These are phyloP conservation scores for Saccharomyces jurei DNA, from an alignment of 805 yeast species.

Conservation along the genomic window DNA sequence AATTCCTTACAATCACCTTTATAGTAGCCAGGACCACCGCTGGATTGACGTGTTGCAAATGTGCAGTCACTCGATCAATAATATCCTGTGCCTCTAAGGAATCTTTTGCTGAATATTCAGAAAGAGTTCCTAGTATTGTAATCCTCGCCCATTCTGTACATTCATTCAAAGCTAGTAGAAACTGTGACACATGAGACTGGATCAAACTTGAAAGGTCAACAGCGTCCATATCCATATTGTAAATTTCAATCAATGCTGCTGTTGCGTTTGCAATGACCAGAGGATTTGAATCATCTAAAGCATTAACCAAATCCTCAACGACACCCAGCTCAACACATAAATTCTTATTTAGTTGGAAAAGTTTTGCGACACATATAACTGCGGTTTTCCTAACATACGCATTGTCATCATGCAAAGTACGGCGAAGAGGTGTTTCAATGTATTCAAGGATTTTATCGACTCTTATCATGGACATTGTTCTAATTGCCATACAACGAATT, in stretches of 20 bases:
- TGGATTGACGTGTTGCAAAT: constrained; percentile 93
- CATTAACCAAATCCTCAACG: constrained; percentile 51
- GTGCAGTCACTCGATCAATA: constrained; percentile 85
- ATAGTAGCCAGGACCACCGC: constrained; percentile 85
- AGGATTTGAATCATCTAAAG: constrained; percentile 83
- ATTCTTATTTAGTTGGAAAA: constrained; percentile 75
- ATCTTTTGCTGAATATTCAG: constrained; percentile 55
- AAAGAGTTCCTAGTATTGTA: constrained; percentile 72
- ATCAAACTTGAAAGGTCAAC: constrained; percentile 34
- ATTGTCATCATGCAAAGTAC: constrained; percentile 83
- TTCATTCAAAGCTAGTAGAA: constrained; percentile 81
- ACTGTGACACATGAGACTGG: constrained; percentile 43
- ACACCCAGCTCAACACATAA: constrained; percentile 86
- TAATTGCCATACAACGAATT: constrained; percentile 88
- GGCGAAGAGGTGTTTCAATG: constrained; percentile 79
- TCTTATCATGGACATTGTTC: constrained; percentile 97
- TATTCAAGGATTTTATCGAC: constrained; percentile 94
- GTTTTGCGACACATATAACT: constrained; percentile 91
- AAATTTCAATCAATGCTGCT: constrained; percentile 76
- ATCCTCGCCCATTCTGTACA: constrained; percentile 99
- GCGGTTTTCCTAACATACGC: constrained; percentile 98
- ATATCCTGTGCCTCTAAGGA: constrained; percentile 71
- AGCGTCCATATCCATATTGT: constrained; percentile 52
- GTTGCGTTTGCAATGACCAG: constrained; percentile 96
- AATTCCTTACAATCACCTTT: constrained; percentile 67